These are phyloP conservation scores for Carex parvula DNA, from an alignment of 176 grass and related monocot species.

Conservation along the genomic window DNA sequence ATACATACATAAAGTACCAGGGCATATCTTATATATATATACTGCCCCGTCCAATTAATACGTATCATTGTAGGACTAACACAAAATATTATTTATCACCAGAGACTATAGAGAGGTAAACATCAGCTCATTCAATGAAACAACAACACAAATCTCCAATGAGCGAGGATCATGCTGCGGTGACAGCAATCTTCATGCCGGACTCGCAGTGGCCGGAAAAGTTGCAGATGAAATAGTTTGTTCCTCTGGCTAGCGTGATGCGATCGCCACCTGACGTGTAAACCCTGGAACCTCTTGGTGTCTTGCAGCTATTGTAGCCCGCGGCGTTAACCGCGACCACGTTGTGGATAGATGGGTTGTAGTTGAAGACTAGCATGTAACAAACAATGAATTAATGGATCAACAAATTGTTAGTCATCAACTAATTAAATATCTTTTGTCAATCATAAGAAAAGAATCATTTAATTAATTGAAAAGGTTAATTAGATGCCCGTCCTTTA, in stretches of 20 bases:
- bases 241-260: slow-evolving; percentile 46
- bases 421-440: background rate
- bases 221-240: slow-evolving; percentile 78
- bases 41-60: background rate
- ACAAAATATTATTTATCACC: background rate
- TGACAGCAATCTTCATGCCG: slow-evolving; percentile 71
- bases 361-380: slow-evolving; percentile 59
- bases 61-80: background rate
- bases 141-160: background rate
- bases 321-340: slow-evolving; percentile 53
- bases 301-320: slow-evolving; percentile 52
- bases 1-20: background rate
- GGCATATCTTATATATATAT: background rate
- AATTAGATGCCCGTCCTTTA: background rate
- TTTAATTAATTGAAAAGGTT: background rate
- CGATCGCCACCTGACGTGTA: slow-evolving; percentile 55
- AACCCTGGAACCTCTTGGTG: slow-evolving; percentile 24
- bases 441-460: background rate
- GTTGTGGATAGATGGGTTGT: slow-evolving; percentile 57
- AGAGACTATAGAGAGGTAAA: background rate
- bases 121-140: background rate
- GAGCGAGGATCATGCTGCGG: background rate
- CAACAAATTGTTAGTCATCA: background rate
- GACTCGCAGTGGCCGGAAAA: slow-evolving; percentile 48
- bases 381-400: background rate